Evolutionary conservation across 352 stramenopile genomes (phyloP), one percentile per base, ranked within the genome.

Genomic region (Phytophthora sansomeana): DNA sequence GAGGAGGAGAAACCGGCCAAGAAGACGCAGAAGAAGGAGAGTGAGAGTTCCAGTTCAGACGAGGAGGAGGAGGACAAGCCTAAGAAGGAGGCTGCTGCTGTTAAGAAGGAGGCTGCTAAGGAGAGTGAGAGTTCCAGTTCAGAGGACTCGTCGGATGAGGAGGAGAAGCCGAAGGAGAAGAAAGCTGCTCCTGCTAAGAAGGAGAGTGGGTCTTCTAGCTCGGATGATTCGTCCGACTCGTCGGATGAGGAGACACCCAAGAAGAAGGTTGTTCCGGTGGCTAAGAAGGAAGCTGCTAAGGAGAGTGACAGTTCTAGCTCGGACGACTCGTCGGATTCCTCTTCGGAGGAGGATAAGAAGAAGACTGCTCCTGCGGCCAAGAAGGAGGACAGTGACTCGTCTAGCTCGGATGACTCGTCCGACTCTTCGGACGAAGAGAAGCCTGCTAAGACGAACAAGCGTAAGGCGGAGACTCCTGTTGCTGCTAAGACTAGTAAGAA

Each of bases 101-200:
- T 59, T 0, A 78, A 78, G n/a, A 78, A 79, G 74, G 80, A 28
- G 87, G n/a, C n/a, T n/a, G n/a, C n/a, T n/a, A n/a, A n/a, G n/a
- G n/a, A n/a, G n/a, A 74, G 4, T 67, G 69, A 81, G n/a, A 84
- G 74, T 4, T 81, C 67, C 0, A 77, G 78, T 44, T 80, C 75
- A 38, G 80, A 89, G 26, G 79, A 89, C 24, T 77, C 81, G 48
- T 87, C 76, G 39, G 73, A 87, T 29, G 77, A 91, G 50, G 63
- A 81, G 19, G 46, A 69, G 36, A 60, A 65, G 6, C 32, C 60
- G n/a, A 68, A 56, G 29, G 74, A 75, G 43, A 80, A 79, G 50
- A n/a, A 48, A 21, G 36, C 46, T 52, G 21, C 56, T 54, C 28
- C 28, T 5, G 30, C 52, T 10, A 59, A 54, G 26, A 33, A 60